Percentiles rank a stretch among this genome's conserved stretches.
Evolutionary conservation across 1,139 yeast genomes (phyloP).

Genomic region (Yamadazyma oceani): DNA sequence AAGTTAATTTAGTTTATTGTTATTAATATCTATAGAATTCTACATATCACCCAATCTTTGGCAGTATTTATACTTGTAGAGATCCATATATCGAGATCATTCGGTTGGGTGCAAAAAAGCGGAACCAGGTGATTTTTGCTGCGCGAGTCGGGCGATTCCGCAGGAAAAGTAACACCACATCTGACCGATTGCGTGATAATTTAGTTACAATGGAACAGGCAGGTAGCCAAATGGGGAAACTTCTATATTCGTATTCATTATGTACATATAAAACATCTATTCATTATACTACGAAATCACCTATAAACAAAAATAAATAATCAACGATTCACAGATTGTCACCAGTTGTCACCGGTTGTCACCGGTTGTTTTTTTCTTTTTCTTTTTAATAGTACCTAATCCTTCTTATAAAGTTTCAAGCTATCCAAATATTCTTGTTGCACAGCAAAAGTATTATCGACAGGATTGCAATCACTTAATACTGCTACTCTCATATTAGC

Average conservation of each 20-base stretch:
- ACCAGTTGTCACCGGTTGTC: too few species aligned
- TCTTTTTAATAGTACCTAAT: too few species aligned
- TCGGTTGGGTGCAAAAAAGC: slow-evolving; percentile 3
- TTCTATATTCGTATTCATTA: slow-evolving; percentile 1
- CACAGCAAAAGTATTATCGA: slow-evolving; percentile 49
- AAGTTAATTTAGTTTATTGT: slow-evolving; percentile 3
- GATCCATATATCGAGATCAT: too few species aligned
- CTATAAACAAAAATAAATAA: too few species aligned
- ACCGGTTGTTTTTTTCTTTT: too few species aligned
- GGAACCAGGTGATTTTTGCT: neutral
- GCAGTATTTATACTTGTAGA: slow-evolving; percentile 1
- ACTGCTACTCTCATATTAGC: slow-evolving; percentile 97
- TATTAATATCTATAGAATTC: neutral
- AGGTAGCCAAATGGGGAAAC: too few species aligned
- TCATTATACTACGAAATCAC: too few species aligned
- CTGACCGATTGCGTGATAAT: slow-evolving; percentile 1
- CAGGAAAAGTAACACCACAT: slow-evolving; percentile 1
- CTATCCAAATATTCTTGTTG: slow-evolving; percentile 53
- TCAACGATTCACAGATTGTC: too few species aligned
- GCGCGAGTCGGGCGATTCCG: neutral
- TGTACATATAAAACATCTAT: slow-evolving; percentile 2
- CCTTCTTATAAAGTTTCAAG: slow-evolving; percentile 11
- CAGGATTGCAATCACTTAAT: slow-evolving; percentile 63
- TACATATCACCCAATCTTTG: too few species aligned
- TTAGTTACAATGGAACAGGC: neutral